Base-by-base conservation (phyloP, 164 flowering plant genomes). In the Umbilicus rupestris region DNA sequence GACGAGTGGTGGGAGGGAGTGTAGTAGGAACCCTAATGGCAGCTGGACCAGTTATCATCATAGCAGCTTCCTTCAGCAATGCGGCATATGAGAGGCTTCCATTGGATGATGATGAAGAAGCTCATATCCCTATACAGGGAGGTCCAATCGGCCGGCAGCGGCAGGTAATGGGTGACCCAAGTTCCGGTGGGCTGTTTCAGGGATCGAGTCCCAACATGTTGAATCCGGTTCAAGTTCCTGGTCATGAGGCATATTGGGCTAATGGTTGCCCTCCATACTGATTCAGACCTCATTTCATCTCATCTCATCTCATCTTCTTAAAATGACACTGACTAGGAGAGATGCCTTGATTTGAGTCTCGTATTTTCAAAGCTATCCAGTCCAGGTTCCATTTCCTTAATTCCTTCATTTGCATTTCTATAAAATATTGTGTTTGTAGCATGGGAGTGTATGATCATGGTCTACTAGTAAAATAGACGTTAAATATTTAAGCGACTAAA, bases 21-120 rank as follows among this genome's bases (percentile, higher is more conserved):
- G 63, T 67, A 17, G 63, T 57, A 19, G 69, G 69, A 26, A 39
- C 69, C 14, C 50, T 67, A 16, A 50, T 57, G 12, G 63, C 69
- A 30, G 59, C 69, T 16, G 69, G 69, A 19, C 69, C 63, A 30
- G 69, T 67, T 2, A 37, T 67, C 6, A 57, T 67, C 63, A 67
- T 67, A 63, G 69, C 63, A 19, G 69, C 69, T n/a, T 67, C 69
- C 45, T 67, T 67, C 30, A 67, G 69, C 45, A 67, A 67, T 60
- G 62, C 69, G 12, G 63, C 63, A 29, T 67, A 67, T 42, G 69
- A 67, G 50, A 52, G 69, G 29, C 62, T 67, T 4, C 69, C 69
- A 41, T 30, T 55, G 9, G 69, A 67, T 0, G 69, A 67, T 11
- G 63, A 67, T 1, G 63, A 67, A 4, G 63, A 67, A 4, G 69